Conservation (phyloP, 2,329 filamentous ascomycete species). For the Penicillium polonicum region DNA sequence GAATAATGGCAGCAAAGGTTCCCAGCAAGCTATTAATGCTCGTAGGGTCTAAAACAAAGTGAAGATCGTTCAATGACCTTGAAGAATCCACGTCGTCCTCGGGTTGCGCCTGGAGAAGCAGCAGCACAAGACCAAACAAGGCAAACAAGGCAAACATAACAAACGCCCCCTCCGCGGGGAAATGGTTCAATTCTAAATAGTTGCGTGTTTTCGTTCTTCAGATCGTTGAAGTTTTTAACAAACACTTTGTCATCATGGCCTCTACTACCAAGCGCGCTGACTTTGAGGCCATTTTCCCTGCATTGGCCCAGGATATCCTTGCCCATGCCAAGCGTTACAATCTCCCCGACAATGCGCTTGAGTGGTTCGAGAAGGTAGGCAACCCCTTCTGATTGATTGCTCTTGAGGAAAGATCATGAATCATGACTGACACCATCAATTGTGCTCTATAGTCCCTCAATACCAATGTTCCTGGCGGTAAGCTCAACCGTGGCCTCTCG, state of each 20-base stretch:
- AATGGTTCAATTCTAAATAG: slow-evolving; percentile 5
- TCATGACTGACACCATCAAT: slow-evolving; percentile 5
- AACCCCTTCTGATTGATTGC: neutral
- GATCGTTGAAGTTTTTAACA: slow-evolving; percentile 5
- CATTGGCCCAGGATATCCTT: slow-evolving; percentile 77
- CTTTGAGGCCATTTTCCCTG: slow-evolving; percentile 88
- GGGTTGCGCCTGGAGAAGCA: slow-evolving; percentile 9
- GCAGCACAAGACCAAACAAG: neutral
- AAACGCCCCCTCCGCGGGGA: slow-evolving; percentile 25
- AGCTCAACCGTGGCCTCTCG: slow-evolving; percentile 98
- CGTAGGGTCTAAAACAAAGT: neutral
- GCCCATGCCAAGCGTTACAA: slow-evolving; percentile 78
- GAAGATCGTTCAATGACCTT: neutral
- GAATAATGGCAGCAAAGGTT: neutral
- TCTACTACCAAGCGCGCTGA: slow-evolving; percentile 68
- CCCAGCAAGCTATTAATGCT: neutral
- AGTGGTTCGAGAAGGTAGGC: slow-evolving; percentile 81
- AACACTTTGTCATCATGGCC: slow-evolving; percentile 52
- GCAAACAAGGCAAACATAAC: slow-evolving; percentile 27
- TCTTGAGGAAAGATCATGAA: neutral
- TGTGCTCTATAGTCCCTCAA: slow-evolving; percentile 64
- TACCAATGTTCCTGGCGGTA: slow-evolving; percentile 86
- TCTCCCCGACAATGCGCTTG: slow-evolving; percentile 72
- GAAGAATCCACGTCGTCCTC: neutral
- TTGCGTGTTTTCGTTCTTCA: slow-evolving; percentile 6